phyloP scores from a whole-genome alignment of 495 filamentous ascomycete genomes.

The Talaromyces thailandensis region DNA sequence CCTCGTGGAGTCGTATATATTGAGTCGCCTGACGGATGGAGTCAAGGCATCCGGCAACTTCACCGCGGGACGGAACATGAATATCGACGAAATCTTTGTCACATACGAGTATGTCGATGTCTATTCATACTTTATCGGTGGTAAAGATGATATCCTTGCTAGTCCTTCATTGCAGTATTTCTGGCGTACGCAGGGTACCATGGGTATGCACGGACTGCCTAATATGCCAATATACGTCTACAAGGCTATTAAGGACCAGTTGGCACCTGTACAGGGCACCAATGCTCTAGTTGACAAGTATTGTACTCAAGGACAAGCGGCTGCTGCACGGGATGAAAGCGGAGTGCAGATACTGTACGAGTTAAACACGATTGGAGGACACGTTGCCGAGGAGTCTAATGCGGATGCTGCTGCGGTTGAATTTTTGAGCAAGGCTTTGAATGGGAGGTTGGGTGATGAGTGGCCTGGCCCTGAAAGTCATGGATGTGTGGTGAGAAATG shows the following conservation, averaged over 20 bases:
- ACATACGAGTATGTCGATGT: not conserved
- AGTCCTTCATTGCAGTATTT: not conserved
- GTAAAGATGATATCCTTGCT: not conserved
- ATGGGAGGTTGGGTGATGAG: not conserved
- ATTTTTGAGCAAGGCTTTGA: not conserved
- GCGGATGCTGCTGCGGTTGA: not conserved
- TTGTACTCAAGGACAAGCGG: conserved; percentile 9
- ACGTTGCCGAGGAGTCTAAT: not conserved
- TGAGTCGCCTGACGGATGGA: not conserved
- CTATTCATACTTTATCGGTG: not conserved
- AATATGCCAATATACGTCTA: conserved; percentile 37
- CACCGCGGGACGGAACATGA: not conserved
- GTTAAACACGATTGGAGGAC: not conserved
- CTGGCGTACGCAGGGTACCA: conserved; percentile 21
- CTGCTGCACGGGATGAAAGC: not conserved
- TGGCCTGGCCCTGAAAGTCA: not conserved
- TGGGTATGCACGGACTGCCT: conserved; percentile 35
- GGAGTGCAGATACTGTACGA: not conserved
- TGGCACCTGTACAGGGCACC: conserved; percentile 22
- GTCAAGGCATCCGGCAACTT: not conserved
- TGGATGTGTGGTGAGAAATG: conserved; percentile 4
- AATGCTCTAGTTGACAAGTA: conserved; percentile 27
- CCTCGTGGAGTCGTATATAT: not conserved
- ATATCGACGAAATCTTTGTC: not conserved
- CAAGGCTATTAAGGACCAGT: conserved; percentile 35